Base-by-base conservation (phyloP, 2,329 filamentous ascomycete genomes). In the Fusarium aywerte region DNA sequence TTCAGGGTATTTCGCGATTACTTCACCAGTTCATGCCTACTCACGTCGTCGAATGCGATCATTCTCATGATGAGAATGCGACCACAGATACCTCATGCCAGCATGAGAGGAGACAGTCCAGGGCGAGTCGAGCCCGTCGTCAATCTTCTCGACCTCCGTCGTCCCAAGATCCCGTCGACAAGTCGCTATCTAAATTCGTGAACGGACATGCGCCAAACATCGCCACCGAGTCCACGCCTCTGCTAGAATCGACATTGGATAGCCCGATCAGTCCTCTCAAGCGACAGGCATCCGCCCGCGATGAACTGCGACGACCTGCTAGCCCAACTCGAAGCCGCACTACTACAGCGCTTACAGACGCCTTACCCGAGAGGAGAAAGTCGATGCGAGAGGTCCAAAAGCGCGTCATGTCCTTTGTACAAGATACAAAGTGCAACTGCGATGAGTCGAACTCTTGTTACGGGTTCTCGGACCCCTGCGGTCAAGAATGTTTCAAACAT, bases 31-130 rank as follows among this genome's bases (percentile, higher is more conserved):
- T 89, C 69, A 89, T 94, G 74, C 92, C 92, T 8, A 92, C 91
- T 18, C 90, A 93, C 70, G 89, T 93, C 7, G 91, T 94, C 54
- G 90, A 92, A 74, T 96, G 92, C 77, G 90, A 92, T 65, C 91
- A 93, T 73, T 86, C 84, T 42, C 91, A 94, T 72, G 83, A 87
- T 13, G 89, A 89, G 20, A 79, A 83, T 62, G 74, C 72, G 6
- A 64, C 64, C 25, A 76, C 76, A 16, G 74, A 77, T 33, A 63
- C 69, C 39, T 59, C 69, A 18, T 71, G 71, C 27, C 66, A 69
- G 33, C 69, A 70, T 20, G 55, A 54, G 42, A 72, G 76, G 21
- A 70, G 65, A 47, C 73, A 72, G 23, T 78, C 78, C 3, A 70
- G 77, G 11, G 67, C 69, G 29, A 76, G 75, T 48, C 74, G 75